Evolutionary conservation across 2,329 filamentous ascomycete species (phyloP).

Genomic region (Fusarium verrucosum): DNA sequence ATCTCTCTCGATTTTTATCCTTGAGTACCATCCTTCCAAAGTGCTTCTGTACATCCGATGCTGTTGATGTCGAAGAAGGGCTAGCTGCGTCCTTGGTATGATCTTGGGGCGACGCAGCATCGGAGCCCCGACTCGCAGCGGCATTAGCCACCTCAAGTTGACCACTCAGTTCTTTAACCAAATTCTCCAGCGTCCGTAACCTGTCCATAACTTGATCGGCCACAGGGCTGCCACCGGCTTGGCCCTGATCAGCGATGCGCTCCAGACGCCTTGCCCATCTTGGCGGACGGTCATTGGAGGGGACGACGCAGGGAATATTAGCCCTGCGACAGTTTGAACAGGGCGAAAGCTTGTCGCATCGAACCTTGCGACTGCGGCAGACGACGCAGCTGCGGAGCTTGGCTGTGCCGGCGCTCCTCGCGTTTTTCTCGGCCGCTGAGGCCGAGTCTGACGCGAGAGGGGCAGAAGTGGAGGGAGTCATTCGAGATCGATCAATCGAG

Average conservation of each 20-base stretch:
- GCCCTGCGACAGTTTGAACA: conserved; percentile 66
- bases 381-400: conserved; percentile 59
- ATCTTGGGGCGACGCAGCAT: conserved; percentile 43
- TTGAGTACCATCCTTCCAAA: conserved; percentile 60
- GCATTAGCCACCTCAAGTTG: conserved; percentile 56
- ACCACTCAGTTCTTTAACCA: conserved; percentile 60
- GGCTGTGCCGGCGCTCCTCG: conserved; percentile 21
- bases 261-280: conserved; percentile 64
- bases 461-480: conserved; percentile 5
- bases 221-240: conserved; percentile 40
- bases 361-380: conserved; percentile 65
- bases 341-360: conserved; percentile 65
- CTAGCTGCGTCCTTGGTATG: conserved; percentile 21
- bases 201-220: conserved; percentile 58
- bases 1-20: conserved; percentile 55
- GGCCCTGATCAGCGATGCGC: conserved; percentile 46
- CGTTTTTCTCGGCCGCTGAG: conserved; percentile 38
- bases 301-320: conserved; percentile 61
- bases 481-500: background rate
- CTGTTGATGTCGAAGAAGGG: conserved; percentile 22
- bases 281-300: conserved; percentile 60
- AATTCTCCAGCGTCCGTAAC: conserved; percentile 58
- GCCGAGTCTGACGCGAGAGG: conserved; percentile 32
- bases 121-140: conserved; percentile 39
- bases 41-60: conserved; percentile 48